Base-by-base conservation (phyloP, 1,139 yeast species). In the Yamadazyma dendronema region DNA sequence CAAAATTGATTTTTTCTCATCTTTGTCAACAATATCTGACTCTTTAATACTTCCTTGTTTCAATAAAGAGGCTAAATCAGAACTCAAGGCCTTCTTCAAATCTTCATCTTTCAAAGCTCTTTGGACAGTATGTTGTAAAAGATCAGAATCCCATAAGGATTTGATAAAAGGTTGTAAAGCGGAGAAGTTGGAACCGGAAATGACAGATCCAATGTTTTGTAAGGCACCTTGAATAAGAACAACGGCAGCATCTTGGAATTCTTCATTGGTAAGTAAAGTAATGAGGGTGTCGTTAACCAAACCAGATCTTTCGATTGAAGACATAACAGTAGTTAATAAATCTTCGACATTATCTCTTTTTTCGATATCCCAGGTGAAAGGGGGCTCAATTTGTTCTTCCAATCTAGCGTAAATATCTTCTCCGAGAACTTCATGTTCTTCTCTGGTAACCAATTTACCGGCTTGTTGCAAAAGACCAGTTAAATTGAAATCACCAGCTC, bases 271-370 rank as follows among this genome's bases (percentile, higher is more conserved):
- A 28, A 64, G 52, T 42, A 64, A 54, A 10, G 53, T 44, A 35
- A 45, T 36, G 28, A 64, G 41, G 25, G 67, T 61, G 28, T 52
- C 58, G 31, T 51, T 55, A 32, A 64, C 37, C 34, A 64, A 50
- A 7, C 62, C 61, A 3, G 67, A 61, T 46, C 57, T 47, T 30
- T 53, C 59, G 36, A 62, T 55, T 2, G 67, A 51, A 1, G 53
- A 36, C 35, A 64, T 53, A 21, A 64, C 52, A n/a, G 68, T 64
- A 19, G 59, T 54, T 21, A 62, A 50, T 42, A 64, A 59, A 37
- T 62, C 66, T 42, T 57, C 62, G 34, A 63, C 47, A 40, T 63
- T 62, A 46, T 60, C 65, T 52, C 69, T 61, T 44, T 52, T 62
- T 33, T 46, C 47, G 11, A 46, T 13, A 4, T 7, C 9, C 4